Evolutionary conservation across 768 basidiomycete species (phyloP).

Genomic region (Mycena floridula): DNA sequence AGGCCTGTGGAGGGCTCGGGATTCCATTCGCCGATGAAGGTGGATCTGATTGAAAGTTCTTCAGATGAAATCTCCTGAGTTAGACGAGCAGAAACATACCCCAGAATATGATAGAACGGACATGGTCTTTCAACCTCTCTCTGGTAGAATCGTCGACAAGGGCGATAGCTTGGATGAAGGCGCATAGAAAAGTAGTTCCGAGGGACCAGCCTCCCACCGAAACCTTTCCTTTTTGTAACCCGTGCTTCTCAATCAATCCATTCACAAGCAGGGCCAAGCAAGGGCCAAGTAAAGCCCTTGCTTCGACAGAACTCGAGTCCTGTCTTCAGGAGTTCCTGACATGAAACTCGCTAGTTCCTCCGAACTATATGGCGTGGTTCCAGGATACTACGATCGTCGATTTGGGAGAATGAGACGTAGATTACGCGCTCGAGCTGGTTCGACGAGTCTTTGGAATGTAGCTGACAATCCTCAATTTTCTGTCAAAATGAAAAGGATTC

Average conservation of each 20-base stretch:
- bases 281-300: background rate
- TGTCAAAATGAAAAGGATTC: background rate
- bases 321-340: background rate
- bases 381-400: background rate
- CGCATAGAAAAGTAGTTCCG: background rate
- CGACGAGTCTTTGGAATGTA: background rate
- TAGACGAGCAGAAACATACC: too few relatives aligned
- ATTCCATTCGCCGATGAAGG: background rate
- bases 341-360: background rate
- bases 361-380: background rate
- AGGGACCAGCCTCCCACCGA: background rate
- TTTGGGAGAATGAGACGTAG: background rate
- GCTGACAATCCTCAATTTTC: background rate
- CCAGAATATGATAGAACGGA: background rate
- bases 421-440: background rate
- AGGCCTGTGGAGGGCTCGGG: background rate
- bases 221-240: background rate
- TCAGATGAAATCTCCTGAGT: too few relatives aligned
- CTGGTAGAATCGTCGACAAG: background rate
- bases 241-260: background rate
- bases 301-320: background rate
- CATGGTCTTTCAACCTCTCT: background rate
- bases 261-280: background rate
- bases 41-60: too few relatives aligned
- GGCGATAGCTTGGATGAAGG: background rate